Base-by-base conservation (phyloP, 2,329 filamentous ascomycete species). In the Sporothrix dimorphospora region DNA sequence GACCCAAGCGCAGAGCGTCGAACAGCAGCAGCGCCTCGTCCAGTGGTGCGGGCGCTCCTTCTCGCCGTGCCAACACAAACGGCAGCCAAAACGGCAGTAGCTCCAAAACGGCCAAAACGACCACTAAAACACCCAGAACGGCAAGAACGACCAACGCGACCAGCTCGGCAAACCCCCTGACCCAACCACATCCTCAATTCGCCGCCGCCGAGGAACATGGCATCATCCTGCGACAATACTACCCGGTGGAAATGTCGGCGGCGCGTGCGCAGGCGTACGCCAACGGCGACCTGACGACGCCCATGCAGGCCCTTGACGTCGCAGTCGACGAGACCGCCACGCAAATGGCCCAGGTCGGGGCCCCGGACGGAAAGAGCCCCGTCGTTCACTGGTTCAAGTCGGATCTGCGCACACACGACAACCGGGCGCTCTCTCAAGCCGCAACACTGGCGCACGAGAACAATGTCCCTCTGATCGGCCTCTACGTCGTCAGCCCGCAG, bases 311-410 rank as follows among this genome's bases (percentile, higher is more conserved):
- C 0, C 85, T 97, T 1, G 79, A 89, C 6, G 79, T 83, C 0
- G 89, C 90, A 0, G 83, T 94, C 5, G 79, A 84, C 30, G 87
- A 90, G 1, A 96, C 93, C 0, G 81, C 84, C 2, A 76, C 81
- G 0, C 79, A 81, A 47, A 86, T 92, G 9, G 82, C 84, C 38
- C 80, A 82, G 1, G 85, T 92, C 14, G 74, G 81, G 1, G 82
- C 85, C 0, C 87, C 87, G 40, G 83, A 19, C 40, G 88, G 34
- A 88, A 38, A 16, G n/a, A 45, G 14, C 9, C 65, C 90, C 0
- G 91, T 97, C 0, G 88, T 97, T 0, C 93, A 97, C 81, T 97
- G 94, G 94, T 97, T 95, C 84, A 97, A 96, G 81, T 89, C 88
- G 77, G 94, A 97, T 79, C 81, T 97, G 68, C 87, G 94, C 2